phyloP scores from a whole-genome alignment of 495 filamentous ascomycete species.

The Lasiosphaeris hirsuta region DNA sequence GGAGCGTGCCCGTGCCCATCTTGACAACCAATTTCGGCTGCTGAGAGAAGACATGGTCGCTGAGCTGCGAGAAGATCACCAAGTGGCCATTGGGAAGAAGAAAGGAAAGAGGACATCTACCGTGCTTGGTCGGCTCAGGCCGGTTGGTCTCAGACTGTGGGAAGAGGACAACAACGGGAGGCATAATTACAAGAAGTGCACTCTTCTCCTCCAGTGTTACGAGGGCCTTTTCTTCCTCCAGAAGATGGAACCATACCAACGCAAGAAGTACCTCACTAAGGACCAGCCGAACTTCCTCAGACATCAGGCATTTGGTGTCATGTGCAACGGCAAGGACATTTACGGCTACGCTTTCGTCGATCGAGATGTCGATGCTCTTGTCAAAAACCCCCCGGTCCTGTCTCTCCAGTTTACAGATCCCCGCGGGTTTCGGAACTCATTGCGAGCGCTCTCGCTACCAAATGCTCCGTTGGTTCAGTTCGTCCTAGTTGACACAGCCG shows the following conservation, averaged over 20 bases:
- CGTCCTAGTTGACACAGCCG: slow-evolving; percentile 58
- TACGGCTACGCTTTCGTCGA: slow-evolving; percentile 62
- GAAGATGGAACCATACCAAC: slow-evolving; percentile 21
- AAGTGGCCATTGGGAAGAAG: slow-evolving; percentile 41
- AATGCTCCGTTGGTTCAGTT: slow-evolving; percentile 46
- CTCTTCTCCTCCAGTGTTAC: slow-evolving; percentile 43
- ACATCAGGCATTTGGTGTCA: slow-evolving; percentile 60
- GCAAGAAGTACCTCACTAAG: slow-evolving; percentile 44
- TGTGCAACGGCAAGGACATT: slow-evolving; percentile 49
- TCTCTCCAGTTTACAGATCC: slow-evolving; percentile 51
- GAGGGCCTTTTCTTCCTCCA: slow-evolving; percentile 45
- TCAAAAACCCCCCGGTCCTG: slow-evolving; percentile 44
- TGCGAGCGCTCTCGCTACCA: slow-evolving; percentile 41
- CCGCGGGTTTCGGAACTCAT: slow-evolving; percentile 26
- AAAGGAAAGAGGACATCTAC: slow-evolving; percentile 37
- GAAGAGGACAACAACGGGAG: slow-evolving; percentile 9
- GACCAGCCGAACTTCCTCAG: slow-evolving; percentile 51
- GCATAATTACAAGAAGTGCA: slow-evolving; percentile 35
- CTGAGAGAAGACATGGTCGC: slow-evolving; percentile 71
- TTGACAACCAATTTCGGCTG: slow-evolving; percentile 79
- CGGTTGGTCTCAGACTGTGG: slow-evolving; percentile 27
- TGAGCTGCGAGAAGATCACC: slow-evolving; percentile 60
- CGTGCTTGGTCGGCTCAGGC: slow-evolving; percentile 24
- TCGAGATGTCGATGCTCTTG: slow-evolving; percentile 53
- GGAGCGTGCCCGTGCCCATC: slow-evolving; percentile 48